These are phyloP conservation scores for Phytophthora cactorum DNA, from an alignment of 352 stramenopile genomes.

Conservation along the genomic window DNA sequence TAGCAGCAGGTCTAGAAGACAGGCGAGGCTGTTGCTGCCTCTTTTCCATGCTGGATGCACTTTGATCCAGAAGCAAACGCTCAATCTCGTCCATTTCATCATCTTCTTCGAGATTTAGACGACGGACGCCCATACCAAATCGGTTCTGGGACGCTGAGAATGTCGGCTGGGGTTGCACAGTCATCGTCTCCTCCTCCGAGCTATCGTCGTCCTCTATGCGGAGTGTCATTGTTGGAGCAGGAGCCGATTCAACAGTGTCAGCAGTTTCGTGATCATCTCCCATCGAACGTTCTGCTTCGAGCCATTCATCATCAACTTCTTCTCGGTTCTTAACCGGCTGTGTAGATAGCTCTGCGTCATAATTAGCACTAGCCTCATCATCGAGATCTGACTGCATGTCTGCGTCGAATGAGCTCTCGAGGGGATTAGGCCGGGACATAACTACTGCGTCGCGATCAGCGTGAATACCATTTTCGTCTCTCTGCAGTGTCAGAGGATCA, in stretches of 20 bases:
- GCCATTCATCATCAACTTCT: constrained; percentile 18
- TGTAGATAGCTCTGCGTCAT: background rate
- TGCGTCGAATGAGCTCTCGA: constrained; percentile 29
- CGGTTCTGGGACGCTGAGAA: constrained; percentile 21
- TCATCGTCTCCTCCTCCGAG: constrained; percentile 34
- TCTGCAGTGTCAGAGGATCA: background rate
- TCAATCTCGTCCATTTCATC: constrained; percentile 45
- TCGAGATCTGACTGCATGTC: constrained; percentile 8
- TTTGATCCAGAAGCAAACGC: constrained; percentile 30
- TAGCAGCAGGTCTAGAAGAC: background rate
- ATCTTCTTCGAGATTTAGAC: constrained; percentile 32
- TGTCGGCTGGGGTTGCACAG: constrained; percentile 5
- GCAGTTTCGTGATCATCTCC: background rate
- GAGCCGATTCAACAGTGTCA: background rate
- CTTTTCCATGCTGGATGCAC: constrained; percentile 2
- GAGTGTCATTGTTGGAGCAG: constrained; percentile 6
- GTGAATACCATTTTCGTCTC: constrained; percentile 7
- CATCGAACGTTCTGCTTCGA: constrained; percentile 20
- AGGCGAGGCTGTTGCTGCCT: background rate
- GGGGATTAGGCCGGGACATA: constrained; percentile 1
- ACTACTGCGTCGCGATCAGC: background rate
- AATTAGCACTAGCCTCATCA: constrained; percentile 6
- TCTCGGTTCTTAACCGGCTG: constrained; percentile 11
- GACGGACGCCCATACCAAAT: constrained; percentile 13
- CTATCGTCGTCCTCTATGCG: constrained; percentile 23